Percentiles rank a stretch among this genome's conserved stretches.
phyloP scores from a whole-genome alignment of 345 rosid genomes.

The Aquilaria sinensis region DNA sequence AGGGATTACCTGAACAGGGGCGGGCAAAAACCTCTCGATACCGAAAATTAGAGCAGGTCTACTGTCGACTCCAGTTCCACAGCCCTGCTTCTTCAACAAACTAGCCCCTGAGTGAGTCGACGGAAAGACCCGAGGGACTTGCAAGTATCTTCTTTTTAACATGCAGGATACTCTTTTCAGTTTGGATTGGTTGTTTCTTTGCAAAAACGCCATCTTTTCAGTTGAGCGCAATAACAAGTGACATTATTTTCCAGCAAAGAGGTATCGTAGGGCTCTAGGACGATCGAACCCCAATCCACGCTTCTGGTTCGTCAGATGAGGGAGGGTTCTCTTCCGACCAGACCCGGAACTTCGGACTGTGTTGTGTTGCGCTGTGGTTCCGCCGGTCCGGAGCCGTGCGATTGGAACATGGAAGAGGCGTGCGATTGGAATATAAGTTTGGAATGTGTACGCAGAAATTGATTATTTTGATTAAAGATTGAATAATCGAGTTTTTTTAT shows the following conservation, averaged over 20 bases:
- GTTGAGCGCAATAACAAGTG: background rate
- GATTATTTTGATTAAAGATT: too few relatives aligned
- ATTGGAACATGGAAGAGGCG: too few relatives aligned
- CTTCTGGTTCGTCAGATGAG: background rate
- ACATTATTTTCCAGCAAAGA: background rate
- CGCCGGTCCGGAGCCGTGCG: too few relatives aligned
- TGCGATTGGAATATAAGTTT: too few relatives aligned
- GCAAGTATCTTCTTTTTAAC: constrained; percentile 22
- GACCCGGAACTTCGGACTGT: too few relatives aligned
- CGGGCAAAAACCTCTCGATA: constrained; percentile 43
- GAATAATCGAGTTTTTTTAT: too few relatives aligned
- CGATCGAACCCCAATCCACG: background rate
- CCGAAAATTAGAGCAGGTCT: constrained; percentile 15
- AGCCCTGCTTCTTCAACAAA: constrained; percentile 9
- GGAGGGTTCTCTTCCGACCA: too few relatives aligned
- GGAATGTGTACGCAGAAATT: too few relatives aligned
- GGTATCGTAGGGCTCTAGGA: too few relatives aligned
- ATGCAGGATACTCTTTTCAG: constrained; percentile 23
- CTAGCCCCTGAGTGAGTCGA: constrained; percentile 8
- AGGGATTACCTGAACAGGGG: constrained; percentile 33
- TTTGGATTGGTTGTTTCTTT: constrained; percentile 32
- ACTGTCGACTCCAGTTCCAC: constrained; percentile 2
- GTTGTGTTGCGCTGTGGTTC: too few relatives aligned
- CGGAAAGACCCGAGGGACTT: constrained; percentile 15
- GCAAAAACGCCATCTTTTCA: constrained; percentile 33